Evolutionary conservation across 768 basidiomycete species (phyloP).

Genomic region (Suillus discolor): DNA sequence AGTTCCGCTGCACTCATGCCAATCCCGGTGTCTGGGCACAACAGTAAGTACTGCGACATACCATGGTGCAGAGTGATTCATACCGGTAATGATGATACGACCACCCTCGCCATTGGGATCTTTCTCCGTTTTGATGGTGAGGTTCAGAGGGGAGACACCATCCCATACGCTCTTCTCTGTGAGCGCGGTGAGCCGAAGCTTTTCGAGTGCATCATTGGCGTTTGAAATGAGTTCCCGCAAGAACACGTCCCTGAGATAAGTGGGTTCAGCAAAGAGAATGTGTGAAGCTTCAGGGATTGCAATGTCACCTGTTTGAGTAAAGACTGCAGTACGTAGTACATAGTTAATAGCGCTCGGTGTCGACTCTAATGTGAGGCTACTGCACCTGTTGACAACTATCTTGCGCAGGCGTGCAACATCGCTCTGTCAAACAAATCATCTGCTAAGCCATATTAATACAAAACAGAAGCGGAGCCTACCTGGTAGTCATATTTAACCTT

Average conservation of each 20-base stretch:
- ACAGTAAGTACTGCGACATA: constrained; percentile 10
- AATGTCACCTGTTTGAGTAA: constrained; percentile 72
- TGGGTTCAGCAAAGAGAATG: constrained; percentile 8
- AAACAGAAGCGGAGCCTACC: constrained; percentile 38
- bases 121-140: constrained; percentile 81
- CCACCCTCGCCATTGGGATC: constrained; percentile 70
- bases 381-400: constrained; percentile 87
- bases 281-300: constrained; percentile 10
- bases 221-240: constrained; percentile 92
- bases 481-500: constrained; percentile 71
- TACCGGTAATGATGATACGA: constrained; percentile 74
- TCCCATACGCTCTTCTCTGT: constrained; percentile 75
- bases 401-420: constrained; percentile 92
- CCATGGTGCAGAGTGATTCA: constrained; percentile 16
- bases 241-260: constrained; percentile 66
- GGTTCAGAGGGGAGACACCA: constrained; percentile 75
- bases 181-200: constrained; percentile 82
- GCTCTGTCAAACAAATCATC: constrained; percentile 52
- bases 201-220: constrained; percentile 96
- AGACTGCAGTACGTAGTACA: constrained; percentile 47
- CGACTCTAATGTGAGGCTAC: constrained; percentile 9
- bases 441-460: background rate
- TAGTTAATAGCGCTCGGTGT: background rate
- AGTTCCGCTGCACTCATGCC: constrained; percentile 97
- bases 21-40: constrained; percentile 81